These are phyloP conservation scores for Saccharomycopsis babjevae DNA, from an alignment of 805 yeast genomes.

Conservation along the genomic window DNA sequence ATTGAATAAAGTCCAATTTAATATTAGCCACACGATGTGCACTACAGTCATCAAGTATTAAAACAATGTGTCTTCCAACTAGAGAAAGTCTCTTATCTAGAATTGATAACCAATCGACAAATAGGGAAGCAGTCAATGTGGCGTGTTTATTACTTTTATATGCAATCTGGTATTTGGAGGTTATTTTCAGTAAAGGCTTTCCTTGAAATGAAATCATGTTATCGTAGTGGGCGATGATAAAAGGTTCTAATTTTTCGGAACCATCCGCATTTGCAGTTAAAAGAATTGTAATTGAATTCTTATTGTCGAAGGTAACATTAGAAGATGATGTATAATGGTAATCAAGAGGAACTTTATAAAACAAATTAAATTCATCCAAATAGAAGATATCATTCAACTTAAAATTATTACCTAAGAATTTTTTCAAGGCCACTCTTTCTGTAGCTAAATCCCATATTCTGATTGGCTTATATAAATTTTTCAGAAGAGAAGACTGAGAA, in stretches of 20 bases:
- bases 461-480: constrained; percentile 35
- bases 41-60: constrained; percentile 51
- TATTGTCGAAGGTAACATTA: constrained; percentile 19
- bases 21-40: constrained; percentile 50
- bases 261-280: constrained; percentile 55
- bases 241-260: constrained; percentile 48
- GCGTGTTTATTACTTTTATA: constrained; percentile 52
- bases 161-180: constrained; percentile 40
- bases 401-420: constrained; percentile 32
- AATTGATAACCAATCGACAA: constrained; percentile 51
- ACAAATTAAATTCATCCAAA: constrained; percentile 49
- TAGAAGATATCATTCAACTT: constrained; percentile 46
- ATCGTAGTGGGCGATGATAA: constrained; percentile 51
- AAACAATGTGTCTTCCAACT: constrained; percentile 40
- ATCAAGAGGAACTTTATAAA: constrained; percentile 51
- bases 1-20: constrained; percentile 29
- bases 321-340: constrained; percentile 36
- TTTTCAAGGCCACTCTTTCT: constrained; percentile 41
- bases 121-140: constrained; percentile 53
- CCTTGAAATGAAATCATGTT: constrained; percentile 33
- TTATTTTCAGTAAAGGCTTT: constrained; percentile 33
- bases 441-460: constrained; percentile 50
- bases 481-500: constrained; percentile 36
- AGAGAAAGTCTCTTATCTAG: constrained; percentile 47
- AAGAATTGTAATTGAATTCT: constrained; percentile 43